These are phyloP conservation scores for Anthoceros angustus DNA, from an alignment of 225 moss, liverwort and hornwort species.

Conservation along the genomic window DNA sequence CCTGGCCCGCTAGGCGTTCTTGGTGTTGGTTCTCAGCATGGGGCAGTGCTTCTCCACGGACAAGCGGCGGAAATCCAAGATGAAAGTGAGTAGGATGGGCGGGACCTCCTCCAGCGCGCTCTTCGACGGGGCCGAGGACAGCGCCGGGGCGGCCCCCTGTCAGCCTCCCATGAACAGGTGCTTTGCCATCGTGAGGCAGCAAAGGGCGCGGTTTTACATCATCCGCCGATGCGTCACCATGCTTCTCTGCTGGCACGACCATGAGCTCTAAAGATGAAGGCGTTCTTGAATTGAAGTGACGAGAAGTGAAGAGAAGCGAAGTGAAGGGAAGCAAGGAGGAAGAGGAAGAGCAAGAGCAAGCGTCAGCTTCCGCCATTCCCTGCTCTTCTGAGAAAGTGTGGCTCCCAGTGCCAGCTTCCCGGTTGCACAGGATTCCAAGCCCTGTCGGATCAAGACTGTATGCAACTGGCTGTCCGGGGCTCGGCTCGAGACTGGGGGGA, in stretches of 20 bases:
- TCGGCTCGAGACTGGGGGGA: no score
- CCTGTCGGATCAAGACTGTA: no score
- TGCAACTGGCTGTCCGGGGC: no score
- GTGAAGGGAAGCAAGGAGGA: no score
- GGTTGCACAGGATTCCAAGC: no score
- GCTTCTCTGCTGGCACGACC: constrained; percentile 4
- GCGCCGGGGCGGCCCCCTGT: not conserved
- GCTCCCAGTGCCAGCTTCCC: no score
- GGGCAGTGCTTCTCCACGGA: constrained; percentile 3
- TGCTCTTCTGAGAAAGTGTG: no score
- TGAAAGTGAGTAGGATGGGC: not conserved
- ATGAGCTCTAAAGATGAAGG: not conserved
- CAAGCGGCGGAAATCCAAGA: not conserved
- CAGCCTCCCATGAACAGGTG: not conserved
- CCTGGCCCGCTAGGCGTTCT: not conserved
- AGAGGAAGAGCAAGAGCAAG: no score
- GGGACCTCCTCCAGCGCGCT: not conserved
- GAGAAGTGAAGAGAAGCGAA: no score
- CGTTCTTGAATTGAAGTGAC: not conserved
- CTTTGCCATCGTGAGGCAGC: not conserved
- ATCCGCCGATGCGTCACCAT: constrained; percentile 3
- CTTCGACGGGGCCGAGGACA: constrained; percentile 1
- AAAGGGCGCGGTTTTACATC: constrained; percentile 1
- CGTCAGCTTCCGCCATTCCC: no score
- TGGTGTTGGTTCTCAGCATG: not conserved